Evolutionary conservation across 345 rosid species (phyloP), one percentile per base, ranked within the genome.

Genomic region (Boechera stricta): DNA sequence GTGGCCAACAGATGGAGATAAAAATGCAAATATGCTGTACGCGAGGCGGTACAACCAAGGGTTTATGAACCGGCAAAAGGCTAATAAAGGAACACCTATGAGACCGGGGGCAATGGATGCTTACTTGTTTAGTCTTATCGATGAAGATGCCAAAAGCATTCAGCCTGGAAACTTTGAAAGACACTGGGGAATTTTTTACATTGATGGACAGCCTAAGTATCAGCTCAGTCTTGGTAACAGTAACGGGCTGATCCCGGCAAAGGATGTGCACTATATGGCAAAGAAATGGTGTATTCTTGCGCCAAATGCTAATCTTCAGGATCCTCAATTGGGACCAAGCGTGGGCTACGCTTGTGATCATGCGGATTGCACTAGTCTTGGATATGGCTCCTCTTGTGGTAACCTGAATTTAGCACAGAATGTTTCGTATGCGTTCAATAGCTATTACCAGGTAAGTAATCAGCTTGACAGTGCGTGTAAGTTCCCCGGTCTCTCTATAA

Each of bases 1-100:
- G 9, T 88, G 95, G 92, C 95, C 92, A 0, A 90, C 88, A 5
- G 92, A 90, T 15, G 90, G 95, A 11, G 90, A 90, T 63, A 80
- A 58, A 28, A 84, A 72, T 6, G 96, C 96, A 3, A 88, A 87
- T 69, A 2, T 73, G 35, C 68, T 73, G 42, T 72, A 77, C 26
- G 87, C 91, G 1, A 86, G 82, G 69, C 80, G 80, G 69, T 88
- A 88, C 70, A 84, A 88, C 48, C 91, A 86, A 77, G 96, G 90
- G 44, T 82, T 87, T 41, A 72, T 90, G 85, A 58, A 82, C 59
- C 85, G 82, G 39, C 76, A 82, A 31, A 68, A 71, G 45, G 84
- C 82, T 3, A 85, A 84, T 12, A 81, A 57, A 66, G 96, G 96
- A 35, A 88, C 92, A 10, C 93, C 96, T 0, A 85, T 83, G 89